Base-by-base conservation (phyloP, 2,329 filamentous ascomycete species). In the Aspergillus ochraceoroseus region DNA sequence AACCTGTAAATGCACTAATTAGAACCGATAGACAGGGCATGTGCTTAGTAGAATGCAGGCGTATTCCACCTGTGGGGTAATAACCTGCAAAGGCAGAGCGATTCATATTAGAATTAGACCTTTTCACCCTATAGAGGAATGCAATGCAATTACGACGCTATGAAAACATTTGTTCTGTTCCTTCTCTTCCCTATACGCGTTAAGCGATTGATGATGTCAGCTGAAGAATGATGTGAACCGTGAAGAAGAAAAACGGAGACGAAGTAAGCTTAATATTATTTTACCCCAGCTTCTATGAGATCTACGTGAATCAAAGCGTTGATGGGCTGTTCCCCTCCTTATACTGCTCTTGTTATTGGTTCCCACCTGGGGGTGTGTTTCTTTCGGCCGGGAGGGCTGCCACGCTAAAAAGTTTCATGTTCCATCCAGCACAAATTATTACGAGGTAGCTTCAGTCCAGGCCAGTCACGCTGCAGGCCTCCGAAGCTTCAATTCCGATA, bases 1-100 rank as follows among this genome's bases (percentile, higher is more conserved):
- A 57, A 61, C 36, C 55, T 68, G 49, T 68, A 63, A 61, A 52
- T 39, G 29, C 27, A 15, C 38, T 29, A 38, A 46, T 22, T 23
- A 18, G 23, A 40, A 12, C 43, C 33, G 17, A 44, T 46, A 48
- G 42, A 50, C 14, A 22, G 41, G 38, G 25, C 36, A 34, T 36
- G 40, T 22, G 35, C 19, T 41, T 44, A 43, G 45, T 49, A 48
- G 44, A 52, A 29, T 43, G 38, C 42, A 38, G 40, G 41, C 36
- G 32, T 33, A 29, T 48, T 49, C 43, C 32, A 22, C 26, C 38
- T 27, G 46, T 45, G 44, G 41, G 46, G 40, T 52, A 49, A 53
- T 46, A 35, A 40, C 46, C 42, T 44, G 43, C 36, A 25, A 35
- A 36, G 32, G 32, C 38, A 38, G n/a, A n/a, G 35, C 41, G 13